Conservation (phyloP, 2,329 filamentous ascomycete species). For the Polychaeton citri region DNA sequence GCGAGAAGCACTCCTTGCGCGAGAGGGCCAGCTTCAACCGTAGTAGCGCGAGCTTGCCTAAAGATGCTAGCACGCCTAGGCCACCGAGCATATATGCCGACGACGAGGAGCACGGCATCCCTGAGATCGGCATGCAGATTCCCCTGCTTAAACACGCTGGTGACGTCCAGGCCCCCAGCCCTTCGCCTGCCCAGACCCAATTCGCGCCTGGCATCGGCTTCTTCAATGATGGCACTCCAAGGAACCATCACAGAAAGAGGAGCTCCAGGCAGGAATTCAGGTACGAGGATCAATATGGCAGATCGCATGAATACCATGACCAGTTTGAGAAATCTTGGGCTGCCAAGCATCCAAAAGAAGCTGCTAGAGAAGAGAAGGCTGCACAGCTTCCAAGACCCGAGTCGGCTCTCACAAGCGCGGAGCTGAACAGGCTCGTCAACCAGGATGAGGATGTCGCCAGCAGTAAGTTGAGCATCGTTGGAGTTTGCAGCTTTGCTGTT, state of each 20-base stretch:
- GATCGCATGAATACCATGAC: constrained; percentile 67
- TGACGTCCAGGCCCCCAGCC: constrained; percentile 90
- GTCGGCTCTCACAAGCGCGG: constrained; percentile 77
- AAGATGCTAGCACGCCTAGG: constrained; percentile 31
- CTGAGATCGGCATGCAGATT: constrained; percentile 81
- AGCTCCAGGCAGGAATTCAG: constrained; percentile 58
- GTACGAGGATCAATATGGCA: constrained; percentile 85
- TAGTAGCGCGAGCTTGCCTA: constrained; percentile 31
- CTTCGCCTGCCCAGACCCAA: constrained; percentile 41
- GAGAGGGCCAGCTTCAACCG: constrained; percentile 46
- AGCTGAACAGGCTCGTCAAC: constrained; percentile 79
- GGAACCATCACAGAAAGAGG: constrained; percentile 51
- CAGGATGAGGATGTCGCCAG: constrained; percentile 46
- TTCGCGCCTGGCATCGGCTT: constrained; percentile 36
- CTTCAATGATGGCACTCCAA: constrained; percentile 40
- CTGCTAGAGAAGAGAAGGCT: constrained; percentile 63
- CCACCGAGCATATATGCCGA: constrained; percentile 41
- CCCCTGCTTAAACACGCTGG: constrained; percentile 88
- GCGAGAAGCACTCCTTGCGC: constrained; percentile 38
- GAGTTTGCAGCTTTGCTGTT: neutral
- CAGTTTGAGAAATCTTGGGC: constrained; percentile 88
- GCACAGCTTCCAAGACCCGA: constrained; percentile 53
- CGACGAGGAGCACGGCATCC: constrained; percentile 67
- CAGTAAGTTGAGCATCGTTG: constrained; percentile 28
- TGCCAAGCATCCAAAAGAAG: constrained; percentile 73